These are phyloP conservation scores for Musa beccarii DNA, from an alignment of 176 grass and related monocot species.

Conservation along the genomic window DNA sequence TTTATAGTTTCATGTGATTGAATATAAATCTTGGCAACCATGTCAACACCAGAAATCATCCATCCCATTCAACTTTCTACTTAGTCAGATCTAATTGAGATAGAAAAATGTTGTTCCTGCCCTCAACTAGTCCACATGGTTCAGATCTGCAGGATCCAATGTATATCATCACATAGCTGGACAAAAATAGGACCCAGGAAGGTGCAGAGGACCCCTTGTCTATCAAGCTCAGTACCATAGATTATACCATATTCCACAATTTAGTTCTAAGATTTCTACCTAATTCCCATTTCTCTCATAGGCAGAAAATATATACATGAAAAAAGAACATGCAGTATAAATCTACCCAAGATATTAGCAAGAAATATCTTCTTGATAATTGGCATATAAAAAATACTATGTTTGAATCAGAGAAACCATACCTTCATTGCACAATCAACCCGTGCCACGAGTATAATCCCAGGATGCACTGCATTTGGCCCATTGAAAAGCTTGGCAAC, in stretches of 20 bases:
- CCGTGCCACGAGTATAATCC: conserved; percentile 71
- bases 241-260: background rate
- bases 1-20: background rate
- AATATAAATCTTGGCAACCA: background rate
- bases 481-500: conserved; percentile 95
- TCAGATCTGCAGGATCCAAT: too few relatives aligned
- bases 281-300: background rate
- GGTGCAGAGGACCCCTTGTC: too few relatives aligned
- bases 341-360: background rate
- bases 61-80: too few relatives aligned
- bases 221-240: background rate
- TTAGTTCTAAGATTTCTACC: background rate
- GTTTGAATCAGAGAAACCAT: conserved; percentile 18
- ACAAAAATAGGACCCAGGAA: too few relatives aligned
- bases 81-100: too few relatives aligned
- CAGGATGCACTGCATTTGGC: conserved; percentile 72
- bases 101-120: too few relatives aligned
- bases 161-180: too few relatives aligned
- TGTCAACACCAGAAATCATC: too few relatives aligned
- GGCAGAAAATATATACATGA: background rate
- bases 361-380: background rate
- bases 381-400: background rate
- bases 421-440: conserved; percentile 98
- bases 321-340: background rate
- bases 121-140: too few relatives aligned